Base-by-base conservation (phyloP, 441 rosid genomes). In the Arabidopsis hybrid region DNA sequence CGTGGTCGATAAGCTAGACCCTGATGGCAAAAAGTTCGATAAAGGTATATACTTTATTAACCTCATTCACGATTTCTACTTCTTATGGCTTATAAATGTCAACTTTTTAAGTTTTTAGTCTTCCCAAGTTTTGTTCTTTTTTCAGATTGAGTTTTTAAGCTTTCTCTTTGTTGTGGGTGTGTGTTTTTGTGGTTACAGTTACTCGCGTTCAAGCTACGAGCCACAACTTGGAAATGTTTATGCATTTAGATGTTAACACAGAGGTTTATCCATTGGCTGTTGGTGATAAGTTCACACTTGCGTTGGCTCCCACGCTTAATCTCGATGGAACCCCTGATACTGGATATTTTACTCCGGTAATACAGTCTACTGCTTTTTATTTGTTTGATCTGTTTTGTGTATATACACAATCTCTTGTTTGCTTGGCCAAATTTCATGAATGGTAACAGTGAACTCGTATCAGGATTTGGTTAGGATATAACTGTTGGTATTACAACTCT, bases 261-360 rank as follows among this genome's bases (percentile, higher is more conserved):
- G 97, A 95, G 78, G 49, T 92, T 68, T 95, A 92, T 75, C 97
- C 96, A 0, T 58, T 79, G 79, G 82, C 76, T 60, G 79, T 79
- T 26, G 87, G 85, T 45, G 86, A 88, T 10, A 95, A 89, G 71
- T 79, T 79, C 60, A 74, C 82, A 51, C 10, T 79, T 84, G 99
- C 93, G 0, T 51, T 92, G 76, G 93, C 97, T 79, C 85, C 85
- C 56, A 95, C 97, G 0, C 74, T 92, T 55, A 91, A 92, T 79
- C 77, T 86, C 74, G 99, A 95, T 76, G 99, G 99, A 51, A 92
- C 88, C 10, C 97, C 99, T 3, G 96, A 95, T 65, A 79, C 82
- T 7, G 81, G 81, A 8, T 79, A 79, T 16, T 79, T 69, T 60
- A 74, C 82, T 31, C 82, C 79, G 69, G 82, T 79, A 74, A 50